These are phyloP conservation scores for Neurospora sublineolata DNA, from an alignment of 495 filamentous ascomycete species.

Conservation along the genomic window DNA sequence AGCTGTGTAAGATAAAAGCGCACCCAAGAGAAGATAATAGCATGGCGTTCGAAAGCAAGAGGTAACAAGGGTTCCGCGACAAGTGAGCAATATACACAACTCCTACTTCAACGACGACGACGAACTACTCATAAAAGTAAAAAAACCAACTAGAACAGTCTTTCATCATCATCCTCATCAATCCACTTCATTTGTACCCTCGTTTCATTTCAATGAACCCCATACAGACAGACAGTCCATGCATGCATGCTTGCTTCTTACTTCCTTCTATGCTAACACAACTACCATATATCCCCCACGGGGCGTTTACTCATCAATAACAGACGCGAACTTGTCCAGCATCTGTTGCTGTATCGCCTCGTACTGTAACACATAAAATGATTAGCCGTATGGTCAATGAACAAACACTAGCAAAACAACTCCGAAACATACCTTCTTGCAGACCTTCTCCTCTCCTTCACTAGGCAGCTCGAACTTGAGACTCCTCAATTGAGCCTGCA, in stretches of 20 bases:
- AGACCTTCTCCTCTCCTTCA: slow-evolving; percentile 61
- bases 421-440: slow-evolving; percentile 54
- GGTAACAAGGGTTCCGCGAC: not conserved
- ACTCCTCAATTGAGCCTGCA: slow-evolving; percentile 67
- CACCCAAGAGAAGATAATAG: not conserved
- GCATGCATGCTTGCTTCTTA: not conserved
- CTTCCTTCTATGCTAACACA: not conserved
- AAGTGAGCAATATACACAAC: not conserved
- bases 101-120: not conserved
- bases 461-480: slow-evolving; percentile 95
- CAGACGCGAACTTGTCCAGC: slow-evolving; percentile 90
- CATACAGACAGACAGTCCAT: not conserved
- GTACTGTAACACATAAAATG: slow-evolving; percentile 43
- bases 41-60: not conserved
- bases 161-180: not conserved
- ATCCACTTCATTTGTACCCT: not conserved
- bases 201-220: not conserved
- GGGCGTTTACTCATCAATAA: slow-evolving; percentile 70
- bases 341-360: slow-evolving; percentile 82
- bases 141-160: not conserved
- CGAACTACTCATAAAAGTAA: not conserved
- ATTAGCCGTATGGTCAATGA: slow-evolving; percentile 8
- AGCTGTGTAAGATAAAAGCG: not conserved
- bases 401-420: not conserved
- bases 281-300: not conserved